These are phyloP conservation scores for Lactifluus hygrophoroides DNA, from an alignment of 768 basidiomycete genomes.

Conservation along the genomic window DNA sequence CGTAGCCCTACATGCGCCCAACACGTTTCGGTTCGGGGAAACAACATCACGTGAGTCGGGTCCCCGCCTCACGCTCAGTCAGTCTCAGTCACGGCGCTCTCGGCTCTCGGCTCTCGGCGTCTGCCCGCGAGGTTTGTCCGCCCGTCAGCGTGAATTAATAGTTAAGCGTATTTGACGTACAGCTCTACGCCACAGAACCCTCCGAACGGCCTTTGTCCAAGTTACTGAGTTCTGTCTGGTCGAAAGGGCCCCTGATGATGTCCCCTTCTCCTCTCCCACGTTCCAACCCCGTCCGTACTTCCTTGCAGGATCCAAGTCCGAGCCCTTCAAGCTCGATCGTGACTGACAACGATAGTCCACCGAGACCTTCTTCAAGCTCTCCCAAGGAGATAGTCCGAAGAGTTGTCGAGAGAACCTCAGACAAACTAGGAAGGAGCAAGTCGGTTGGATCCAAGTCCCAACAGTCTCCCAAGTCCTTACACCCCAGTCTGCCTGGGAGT, in stretches of 20 bases:
- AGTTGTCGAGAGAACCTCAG: slow-evolving; percentile 46
- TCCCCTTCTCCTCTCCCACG: neutral
- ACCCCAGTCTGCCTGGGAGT: slow-evolving; percentile 27
- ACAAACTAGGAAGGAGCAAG: slow-evolving; percentile 52
- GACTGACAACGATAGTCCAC: slow-evolving; percentile 3
- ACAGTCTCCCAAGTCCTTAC: slow-evolving; percentile 18
- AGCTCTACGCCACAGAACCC: neutral
- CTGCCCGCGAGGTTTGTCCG: neutral
- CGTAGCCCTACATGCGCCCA: slow-evolving; percentile 31
- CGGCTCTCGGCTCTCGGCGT: too few species aligned
- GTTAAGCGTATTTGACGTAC: neutral
- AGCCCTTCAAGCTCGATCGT: slow-evolving; percentile 13
- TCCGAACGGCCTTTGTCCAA: neutral
- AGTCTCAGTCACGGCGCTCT: too few species aligned
- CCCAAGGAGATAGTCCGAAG: slow-evolving; percentile 24
- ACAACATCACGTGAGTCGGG: neutral
- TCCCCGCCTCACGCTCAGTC: too few species aligned
- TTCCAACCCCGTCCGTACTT: neutral
- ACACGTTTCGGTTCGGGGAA: slow-evolving; percentile 30
- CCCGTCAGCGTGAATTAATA: neutral
- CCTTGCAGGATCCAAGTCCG: neutral
- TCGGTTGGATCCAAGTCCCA: slow-evolving; percentile 20
- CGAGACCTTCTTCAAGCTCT: slow-evolving; percentile 7
- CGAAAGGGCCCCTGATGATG: slow-evolving; percentile 2
- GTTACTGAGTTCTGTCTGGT: neutral